Evolutionary conservation across 2,329 filamentous ascomycete genomes (phyloP).

Genomic region (Phoma sp.): DNA sequence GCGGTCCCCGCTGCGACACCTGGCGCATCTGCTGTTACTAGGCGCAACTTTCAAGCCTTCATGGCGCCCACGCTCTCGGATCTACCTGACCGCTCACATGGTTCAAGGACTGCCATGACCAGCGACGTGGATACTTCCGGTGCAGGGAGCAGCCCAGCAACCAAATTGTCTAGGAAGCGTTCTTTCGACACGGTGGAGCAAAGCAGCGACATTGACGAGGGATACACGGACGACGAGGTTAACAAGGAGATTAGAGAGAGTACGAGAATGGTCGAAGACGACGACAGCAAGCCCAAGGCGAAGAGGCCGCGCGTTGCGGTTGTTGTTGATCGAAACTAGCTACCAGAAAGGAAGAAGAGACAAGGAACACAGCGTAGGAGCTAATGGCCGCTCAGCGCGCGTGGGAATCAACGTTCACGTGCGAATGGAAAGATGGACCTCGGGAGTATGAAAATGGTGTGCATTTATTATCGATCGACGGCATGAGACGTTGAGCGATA

Average conservation of each 20-base stretch:
- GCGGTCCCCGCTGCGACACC: background rate
- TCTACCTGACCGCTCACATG: conserved; percentile 7
- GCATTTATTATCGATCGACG: too few relatives aligned
- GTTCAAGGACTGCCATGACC: background rate
- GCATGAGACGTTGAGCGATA: too few relatives aligned
- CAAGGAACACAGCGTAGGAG: too few relatives aligned
- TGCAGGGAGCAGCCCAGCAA: background rate
- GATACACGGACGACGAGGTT: conserved; percentile 18
- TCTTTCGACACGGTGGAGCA: conserved; percentile 12
- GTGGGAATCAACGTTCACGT: too few relatives aligned
- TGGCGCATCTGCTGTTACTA: background rate
- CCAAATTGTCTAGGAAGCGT: conserved; percentile 18
- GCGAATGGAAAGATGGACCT: too few relatives aligned
- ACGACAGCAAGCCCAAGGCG: background rate
- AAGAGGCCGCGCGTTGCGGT: conserved; percentile 31
- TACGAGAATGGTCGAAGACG: conserved; percentile 16
- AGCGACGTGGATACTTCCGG: background rate
- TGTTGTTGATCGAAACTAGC: conserved; percentile 23
- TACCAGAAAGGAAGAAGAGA: too few relatives aligned
- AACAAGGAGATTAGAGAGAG: conserved; percentile 21
- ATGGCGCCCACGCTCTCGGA: conserved; percentile 24
- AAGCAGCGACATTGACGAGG: conserved; percentile 23
- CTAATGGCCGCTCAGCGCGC: too few relatives aligned
- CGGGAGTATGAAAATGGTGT: too few relatives aligned
- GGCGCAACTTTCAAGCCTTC: conserved; percentile 20